phyloP scores from a whole-genome alignment of 2,329 filamentous ascomycete species.

The Aspergillus flavus region DNA sequence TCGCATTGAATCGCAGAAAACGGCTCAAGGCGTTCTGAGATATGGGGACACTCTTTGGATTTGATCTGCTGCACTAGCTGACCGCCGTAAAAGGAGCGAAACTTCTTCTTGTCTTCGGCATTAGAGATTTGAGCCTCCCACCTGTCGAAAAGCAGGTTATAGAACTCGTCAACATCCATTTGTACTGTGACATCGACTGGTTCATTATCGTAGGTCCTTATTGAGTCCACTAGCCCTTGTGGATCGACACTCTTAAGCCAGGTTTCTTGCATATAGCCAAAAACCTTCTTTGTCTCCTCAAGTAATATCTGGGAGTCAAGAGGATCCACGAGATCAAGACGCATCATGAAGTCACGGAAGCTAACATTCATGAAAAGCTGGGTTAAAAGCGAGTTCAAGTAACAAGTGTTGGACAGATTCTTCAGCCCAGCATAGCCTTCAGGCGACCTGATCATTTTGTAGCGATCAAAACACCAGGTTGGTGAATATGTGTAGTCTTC shows the following conservation, averaged over 20 bases:
- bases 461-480: slow-evolving; percentile 64
- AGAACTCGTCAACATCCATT: slow-evolving; percentile 99
- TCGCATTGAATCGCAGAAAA: slow-evolving; percentile 96
- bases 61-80: slow-evolving; percentile 93
- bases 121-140: slow-evolving; percentile 80
- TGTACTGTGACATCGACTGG: slow-evolving; percentile 85
- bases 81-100: slow-evolving; percentile 86
- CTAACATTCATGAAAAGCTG: slow-evolving; percentile 94
- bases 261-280: slow-evolving; percentile 83
- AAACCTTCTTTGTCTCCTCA: slow-evolving; percentile 75
- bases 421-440: slow-evolving; percentile 87
- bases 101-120: slow-evolving; percentile 67
- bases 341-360: slow-evolving; percentile 83
- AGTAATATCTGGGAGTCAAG: slow-evolving; percentile 68
- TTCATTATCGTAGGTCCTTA: slow-evolving; percentile 80
- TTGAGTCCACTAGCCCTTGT: slow-evolving; percentile 68
- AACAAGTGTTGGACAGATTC: slow-evolving; percentile 95
- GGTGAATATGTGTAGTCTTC: slow-evolving; percentile 65
- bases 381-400: slow-evolving; percentile 90
- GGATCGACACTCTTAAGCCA: slow-evolving; percentile 75
- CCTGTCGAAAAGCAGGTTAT: slow-evolving; percentile 87
- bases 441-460: slow-evolving; percentile 69
- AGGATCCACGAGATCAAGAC: slow-evolving; percentile 59
- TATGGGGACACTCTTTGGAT: slow-evolving; percentile 89
- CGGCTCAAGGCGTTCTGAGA: slow-evolving; percentile 85